Base-by-base conservation (phyloP, 345 rosid genomes). In the Pistacia integerrima region DNA sequence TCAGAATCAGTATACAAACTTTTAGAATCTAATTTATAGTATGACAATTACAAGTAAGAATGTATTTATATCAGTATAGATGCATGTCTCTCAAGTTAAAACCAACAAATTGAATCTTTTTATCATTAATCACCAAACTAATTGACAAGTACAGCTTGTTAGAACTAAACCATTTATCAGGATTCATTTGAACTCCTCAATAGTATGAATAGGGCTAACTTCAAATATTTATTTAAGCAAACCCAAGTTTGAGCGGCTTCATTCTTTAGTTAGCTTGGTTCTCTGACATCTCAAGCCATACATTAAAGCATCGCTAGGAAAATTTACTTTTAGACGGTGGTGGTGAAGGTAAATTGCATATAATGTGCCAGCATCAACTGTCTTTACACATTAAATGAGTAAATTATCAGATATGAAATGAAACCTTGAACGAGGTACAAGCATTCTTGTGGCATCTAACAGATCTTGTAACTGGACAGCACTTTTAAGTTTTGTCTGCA, bases 401-500 rank as follows among this genome's bases (percentile, higher is more conserved):
- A 13, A 48, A 38, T 44, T 63, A 36, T 46, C 14, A 75, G 72
- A 60, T 52, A 38, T 68, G 11, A 73, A 49, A 72, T 51, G 62
- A 79, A 87, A 96, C 99, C 99, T 91, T 80, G 93, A 67, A 80
- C 98, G 97, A 77, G 99, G 99, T 52, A 97, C 87, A 80, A 97
- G 90, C 81, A 85, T 91, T 79, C 99, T 87, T 68, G 99, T 97
- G 75, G 99, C 99, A 88, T 97, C 99, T 82, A 97, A 80, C 77
- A 97, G 82, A 87, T 97, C 99, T 97, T 97, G 99, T 88, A 97
- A 79, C 82, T 97, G 91, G 71, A 97, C 79, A 6, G 98, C 99
- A 83, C 88, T 97, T 89, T 97, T 97, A 74, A 94, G 98, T 85
- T 97, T 97, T 71, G 98, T 96, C 99, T 96, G 90, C 79, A 72